phyloP scores from a whole-genome alignment of 441 rosid genomes.

The California macrophylla region DNA sequence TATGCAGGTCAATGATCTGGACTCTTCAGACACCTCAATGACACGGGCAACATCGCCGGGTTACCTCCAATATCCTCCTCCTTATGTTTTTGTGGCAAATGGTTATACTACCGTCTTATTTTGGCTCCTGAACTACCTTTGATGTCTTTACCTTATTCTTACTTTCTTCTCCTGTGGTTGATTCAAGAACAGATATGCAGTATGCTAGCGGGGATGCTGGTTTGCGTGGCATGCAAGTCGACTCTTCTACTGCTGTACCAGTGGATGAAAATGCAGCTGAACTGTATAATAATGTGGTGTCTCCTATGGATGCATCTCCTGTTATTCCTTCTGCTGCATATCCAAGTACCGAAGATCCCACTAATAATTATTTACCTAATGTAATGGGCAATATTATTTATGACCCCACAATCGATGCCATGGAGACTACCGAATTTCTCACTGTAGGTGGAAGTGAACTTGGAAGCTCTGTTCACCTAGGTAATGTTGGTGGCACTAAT shows the following conservation, averaged over 20 bases:
- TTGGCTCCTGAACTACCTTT: constrained; percentile 53
- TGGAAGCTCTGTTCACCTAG: constrained; percentile 17
- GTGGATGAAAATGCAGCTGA: constrained; percentile 42
- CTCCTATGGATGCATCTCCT: constrained; percentile 41
- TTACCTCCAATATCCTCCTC: constrained; percentile 66
- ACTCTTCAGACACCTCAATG: constrained; percentile 70
- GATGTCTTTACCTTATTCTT: constrained; percentile 38
- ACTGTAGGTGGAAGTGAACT: constrained; percentile 37
- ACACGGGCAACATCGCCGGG: constrained; percentile 68
- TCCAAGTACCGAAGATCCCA: constrained; percentile 34
- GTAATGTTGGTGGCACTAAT: constrained; percentile 18
- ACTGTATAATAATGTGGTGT: constrained; percentile 32
- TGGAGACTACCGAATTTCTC: constrained; percentile 55
- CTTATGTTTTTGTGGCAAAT: constrained; percentile 51
- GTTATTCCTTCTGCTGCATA: constrained; percentile 35
- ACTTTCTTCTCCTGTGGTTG: constrained; percentile 47
- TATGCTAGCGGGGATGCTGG: constrained; percentile 32
- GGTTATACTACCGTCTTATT: constrained; percentile 42
- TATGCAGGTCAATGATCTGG: constrained; percentile 91
- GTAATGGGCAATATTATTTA: constrained; percentile 37
- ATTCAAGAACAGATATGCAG: constrained; percentile 35
- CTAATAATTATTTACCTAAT: constrained; percentile 26
- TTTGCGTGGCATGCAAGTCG: constrained; percentile 29
- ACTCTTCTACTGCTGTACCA: constrained; percentile 15
- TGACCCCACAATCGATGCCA: constrained; percentile 32